Percentiles rank a stretch among this genome's conserved stretches.
Evolutionary conservation across 495 filamentous ascomycete genomes (phyloP).

Genomic region (Geoglossum glabrum): DNA sequence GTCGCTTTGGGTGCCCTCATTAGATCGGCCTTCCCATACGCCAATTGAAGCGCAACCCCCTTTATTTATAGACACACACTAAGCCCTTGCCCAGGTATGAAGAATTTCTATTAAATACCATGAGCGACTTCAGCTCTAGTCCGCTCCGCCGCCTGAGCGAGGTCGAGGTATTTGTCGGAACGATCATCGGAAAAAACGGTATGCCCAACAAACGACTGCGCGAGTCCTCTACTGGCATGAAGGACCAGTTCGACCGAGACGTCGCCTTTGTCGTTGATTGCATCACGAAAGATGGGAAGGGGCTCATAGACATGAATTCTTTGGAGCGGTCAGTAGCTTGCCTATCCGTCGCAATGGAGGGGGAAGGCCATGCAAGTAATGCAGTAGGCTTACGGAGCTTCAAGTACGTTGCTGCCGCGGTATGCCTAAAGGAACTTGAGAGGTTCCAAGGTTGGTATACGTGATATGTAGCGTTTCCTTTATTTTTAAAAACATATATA

Average conservation of each 20-base stretch:
- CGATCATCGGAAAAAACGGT: constrained; percentile 43
- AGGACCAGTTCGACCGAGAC: constrained; percentile 38
- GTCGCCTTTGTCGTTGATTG: constrained; percentile 23
- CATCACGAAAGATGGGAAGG: constrained; percentile 23
- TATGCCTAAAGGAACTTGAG: constrained; percentile 26
- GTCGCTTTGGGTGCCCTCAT: background rate
- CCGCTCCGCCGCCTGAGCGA: constrained; percentile 39
- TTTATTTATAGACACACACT: constrained; percentile 1
- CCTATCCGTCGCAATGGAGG: constrained; percentile 20
- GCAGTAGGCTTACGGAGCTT: constrained; percentile 24
- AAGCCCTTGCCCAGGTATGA: constrained; percentile 35
- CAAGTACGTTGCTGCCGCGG: constrained; percentile 23
- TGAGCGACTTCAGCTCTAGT: constrained; percentile 36
- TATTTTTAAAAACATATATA: too few species aligned
- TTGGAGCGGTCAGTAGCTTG: constrained; percentile 31
- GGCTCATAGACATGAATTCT: constrained; percentile 15
- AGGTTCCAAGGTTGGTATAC: constrained; percentile 11
- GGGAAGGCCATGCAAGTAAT: constrained; percentile 7
- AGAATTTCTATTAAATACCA: constrained; percentile 32
- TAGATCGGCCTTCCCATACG: background rate
- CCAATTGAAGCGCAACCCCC: background rate
- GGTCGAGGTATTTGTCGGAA: constrained; percentile 56
- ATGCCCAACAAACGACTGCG: constrained; percentile 38
- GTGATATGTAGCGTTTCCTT: too few species aligned
- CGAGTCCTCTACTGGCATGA: constrained; percentile 38